phyloP scores from a whole-genome alignment of 768 basidiomycete species.

The Leccinum incarnatum region DNA sequence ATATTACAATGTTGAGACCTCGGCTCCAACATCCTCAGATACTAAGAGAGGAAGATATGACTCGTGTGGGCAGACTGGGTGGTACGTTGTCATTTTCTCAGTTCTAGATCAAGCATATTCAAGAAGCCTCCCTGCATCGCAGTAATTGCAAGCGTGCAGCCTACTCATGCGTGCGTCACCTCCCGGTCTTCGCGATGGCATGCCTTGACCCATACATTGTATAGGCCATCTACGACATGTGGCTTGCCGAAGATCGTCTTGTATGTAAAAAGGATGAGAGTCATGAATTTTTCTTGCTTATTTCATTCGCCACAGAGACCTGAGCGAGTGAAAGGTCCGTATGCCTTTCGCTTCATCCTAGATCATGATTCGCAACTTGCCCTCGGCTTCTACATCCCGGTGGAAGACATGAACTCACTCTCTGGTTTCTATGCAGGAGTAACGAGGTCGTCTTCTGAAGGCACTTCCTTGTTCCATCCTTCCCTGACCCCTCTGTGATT shows the following conservation, averaged over 20 bases:
- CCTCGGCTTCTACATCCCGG: conserved; percentile 87
- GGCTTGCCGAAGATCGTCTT: conserved; percentile 80
- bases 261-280: conserved; percentile 39
- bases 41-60: conserved; percentile 69
- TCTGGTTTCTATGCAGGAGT: conserved; percentile 84
- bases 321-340: conserved; percentile 79
- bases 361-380: conserved; percentile 66
- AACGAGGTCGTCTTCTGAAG: conserved; percentile 65
- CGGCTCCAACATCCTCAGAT: conserved; percentile 93
- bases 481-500: no score
- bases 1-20: conserved; percentile 66
- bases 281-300: background rate
- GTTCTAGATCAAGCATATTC: background rate
- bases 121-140: background rate
- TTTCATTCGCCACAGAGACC: conserved; percentile 53
- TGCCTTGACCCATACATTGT: background rate
- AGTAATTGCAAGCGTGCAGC: conserved; percentile 92
- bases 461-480: conserved; percentile 41
- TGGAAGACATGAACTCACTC: conserved; percentile 84
- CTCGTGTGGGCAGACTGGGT: conserved; percentile 72
- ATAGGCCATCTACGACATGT: conserved; percentile 78
- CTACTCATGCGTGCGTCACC: conserved; percentile 72
- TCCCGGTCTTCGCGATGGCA: background rate
- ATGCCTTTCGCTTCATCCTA: conserved; percentile 78
- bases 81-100: conserved; percentile 40